A percentile compares a stretch with the other conserved stretches of the same genome.
phyloP scores from a whole-genome alignment of 768 basidiomycete genomes.

The Pulveroboletus sp. region DNA sequence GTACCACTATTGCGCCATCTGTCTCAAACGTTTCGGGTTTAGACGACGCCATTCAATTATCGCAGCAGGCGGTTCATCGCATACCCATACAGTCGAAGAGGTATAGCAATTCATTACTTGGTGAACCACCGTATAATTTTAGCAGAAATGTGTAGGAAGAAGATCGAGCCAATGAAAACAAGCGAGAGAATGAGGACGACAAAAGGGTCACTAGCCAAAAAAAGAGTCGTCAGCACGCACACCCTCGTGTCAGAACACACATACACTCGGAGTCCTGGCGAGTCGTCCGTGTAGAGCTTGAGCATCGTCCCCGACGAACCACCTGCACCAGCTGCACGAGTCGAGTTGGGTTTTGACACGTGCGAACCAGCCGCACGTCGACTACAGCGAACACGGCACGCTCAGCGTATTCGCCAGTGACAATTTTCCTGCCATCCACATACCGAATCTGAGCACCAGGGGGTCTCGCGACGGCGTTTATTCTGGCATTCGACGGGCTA shows the following conservation, averaged over 20 bases:
- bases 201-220: constrained; percentile 74
- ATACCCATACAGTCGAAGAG: too few species aligned
- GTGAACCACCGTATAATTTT: constrained; percentile 90
- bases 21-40: background rate
- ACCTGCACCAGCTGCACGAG: constrained; percentile 89
- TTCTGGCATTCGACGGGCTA: constrained; percentile 37
- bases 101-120: too few species aligned
- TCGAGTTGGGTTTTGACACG: constrained; percentile 73
- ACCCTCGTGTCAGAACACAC: constrained; percentile 36
- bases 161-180: constrained; percentile 95
- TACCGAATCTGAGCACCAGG: constrained; percentile 82
- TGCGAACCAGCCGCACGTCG: constrained; percentile 68
- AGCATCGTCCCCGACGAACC: constrained; percentile 98
- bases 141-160: constrained; percentile 97
- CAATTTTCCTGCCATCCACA: constrained; percentile 20
- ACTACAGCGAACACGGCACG: constrained; percentile 35
- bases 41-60: background rate
- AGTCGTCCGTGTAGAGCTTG: constrained; percentile 97
- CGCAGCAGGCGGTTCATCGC: too few species aligned
- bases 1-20: too few species aligned
- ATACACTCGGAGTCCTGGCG: constrained; percentile 94
- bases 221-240: constrained; percentile 5
- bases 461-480: constrained; percentile 59
- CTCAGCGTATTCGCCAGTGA: background rate
- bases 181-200: constrained; percentile 94